Evolutionary conservation across 371 early-diverging fungal genomes (phyloP).

Genomic region (Mortierella sp.): DNA sequence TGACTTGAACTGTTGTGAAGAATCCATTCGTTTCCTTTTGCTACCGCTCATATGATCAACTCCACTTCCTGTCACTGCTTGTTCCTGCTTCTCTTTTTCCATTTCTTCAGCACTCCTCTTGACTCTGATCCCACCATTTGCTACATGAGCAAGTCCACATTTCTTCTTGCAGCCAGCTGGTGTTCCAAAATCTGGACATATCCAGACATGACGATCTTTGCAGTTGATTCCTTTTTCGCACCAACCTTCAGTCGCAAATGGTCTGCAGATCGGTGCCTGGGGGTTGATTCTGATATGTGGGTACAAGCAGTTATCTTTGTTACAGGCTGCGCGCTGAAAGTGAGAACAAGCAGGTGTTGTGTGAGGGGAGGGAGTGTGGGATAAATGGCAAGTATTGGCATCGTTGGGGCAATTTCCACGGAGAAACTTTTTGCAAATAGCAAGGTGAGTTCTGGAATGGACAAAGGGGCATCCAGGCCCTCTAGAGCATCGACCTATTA

Average conservation of each 20-base stretch:
- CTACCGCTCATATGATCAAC: neutral
- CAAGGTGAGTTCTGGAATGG: constrained; percentile 64
- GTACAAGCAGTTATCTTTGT: constrained; percentile 62
- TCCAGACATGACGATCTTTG: constrained; percentile 67
- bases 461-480: constrained; percentile 56
- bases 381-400: constrained; percentile 58
- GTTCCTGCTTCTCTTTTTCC: constrained; percentile 21
- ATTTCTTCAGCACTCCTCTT: constrained; percentile 29
- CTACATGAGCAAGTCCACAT: constrained; percentile 69
- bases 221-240: constrained; percentile 65
- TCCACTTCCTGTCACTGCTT: neutral
- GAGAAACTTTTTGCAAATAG: constrained; percentile 68
- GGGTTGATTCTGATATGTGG: constrained; percentile 65
- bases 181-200: constrained; percentile 71
- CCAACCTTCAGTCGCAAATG: constrained; percentile 71
- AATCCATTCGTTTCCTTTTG: constrained; percentile 18
- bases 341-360: constrained; percentile 68
- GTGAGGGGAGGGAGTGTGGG: constrained; percentile 63
- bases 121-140: constrained; percentile 48
- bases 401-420: constrained; percentile 59
- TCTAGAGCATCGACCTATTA: constrained; percentile 59
- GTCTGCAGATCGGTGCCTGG: constrained; percentile 67
- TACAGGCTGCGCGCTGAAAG: constrained; percentile 66
- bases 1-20: constrained; percentile 1
- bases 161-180: constrained; percentile 68